Base-by-base conservation (phyloP, 768 basidiomycete species). In the Scleroderma citrinum region DNA sequence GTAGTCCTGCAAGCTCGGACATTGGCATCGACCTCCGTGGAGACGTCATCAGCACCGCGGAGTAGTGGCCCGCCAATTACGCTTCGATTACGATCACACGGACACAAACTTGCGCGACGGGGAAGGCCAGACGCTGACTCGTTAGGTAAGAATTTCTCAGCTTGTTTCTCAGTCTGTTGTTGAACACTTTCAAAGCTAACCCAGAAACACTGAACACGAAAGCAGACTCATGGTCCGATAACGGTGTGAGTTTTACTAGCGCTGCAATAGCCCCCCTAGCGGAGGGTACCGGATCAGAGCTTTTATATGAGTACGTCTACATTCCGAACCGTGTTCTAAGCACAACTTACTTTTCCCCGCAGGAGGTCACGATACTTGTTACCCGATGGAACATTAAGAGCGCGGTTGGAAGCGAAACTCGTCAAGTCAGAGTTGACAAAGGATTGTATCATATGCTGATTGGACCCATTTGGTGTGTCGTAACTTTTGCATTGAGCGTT, bases 291-390 rank as follows among this genome's bases (percentile, higher is more conserved):
- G 62, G 78, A 5, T 57, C 69, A 2, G 74, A 73, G 49, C 56
- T 82, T 8, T 73, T 77, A 48, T 77, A 76, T 48, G 69, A 71
- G 79, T 81, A 50, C 59, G 78, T 67, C 10, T n/a, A n/a, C 19
- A 29, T 26, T 26, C 29, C 34, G 13, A 5, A 6, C n/a, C 30
- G 40, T 11, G 21, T 35, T 39, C 37, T 37, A 29, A 5, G 36
- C 26, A 29, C 37, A 21, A 26, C 41, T 11, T 42, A 21, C 11
- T 14, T 37, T n/a, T 32, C 8, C 8, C 14, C 8, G 13, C 49
- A 74, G 73, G 2, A 71, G 70, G n/a, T 76, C 68, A 20, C 69
- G 70, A 5, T 77, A 74, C 51, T 71, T 77, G 24, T 69, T 68
- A 1, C 45, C 67, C 5, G 75, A 77, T 47, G 75, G 71, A 43